Base-by-base conservation (phyloP, 495 filamentous ascomycete genomes). In the Copromyces sp. region DNA sequence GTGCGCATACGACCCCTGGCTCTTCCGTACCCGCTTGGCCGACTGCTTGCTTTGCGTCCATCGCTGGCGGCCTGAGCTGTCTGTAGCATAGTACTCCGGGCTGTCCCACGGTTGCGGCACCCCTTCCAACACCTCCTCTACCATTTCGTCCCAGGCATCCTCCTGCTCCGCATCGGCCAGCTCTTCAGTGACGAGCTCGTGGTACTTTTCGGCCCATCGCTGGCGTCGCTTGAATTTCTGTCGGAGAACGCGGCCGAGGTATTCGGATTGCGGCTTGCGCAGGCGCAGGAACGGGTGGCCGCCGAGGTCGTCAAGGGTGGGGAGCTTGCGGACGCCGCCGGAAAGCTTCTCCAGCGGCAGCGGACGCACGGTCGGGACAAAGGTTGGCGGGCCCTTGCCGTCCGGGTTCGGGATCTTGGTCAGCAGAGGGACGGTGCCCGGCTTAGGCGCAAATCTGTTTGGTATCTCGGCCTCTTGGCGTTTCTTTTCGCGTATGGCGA, bases 201-300 rank as follows among this genome's bases (percentile, higher is more conserved):
- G 24, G 32, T 68, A 35, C 9, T 75, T 93, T 0, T 59, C 77
- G 73, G 83, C 83, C 35, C 85, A 82, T 29, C 76, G 82, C 20
- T 84, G 78, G 9, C 81, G 81, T 65, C 70, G 69, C 20, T 74
- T 11, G 20, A 87, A 73, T 70, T 87, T 90, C 39, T 86, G 80
- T 9, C 84, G 79, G 14, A 95, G 78, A 1, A 91, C 81, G 4
- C 85, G 80, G 73, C 85, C 87, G 4, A 94, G 81, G 42, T 80
- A 80, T 39, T 77, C 75, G 6, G 91, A 85, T 75, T 93, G 90
- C 9, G 91, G 91, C 77, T 93, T 94, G 73, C 84, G 86, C 69
- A 92, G 78, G 35, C 91, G 88, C 59, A 95, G 80, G 72, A 94
- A 90, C 0, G 93, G 91, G n/a, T 92, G 74, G 38, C 86, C 87